Conservation (phyloP, 306 rosid species). For the Vigna reflexopilosa region DNA sequence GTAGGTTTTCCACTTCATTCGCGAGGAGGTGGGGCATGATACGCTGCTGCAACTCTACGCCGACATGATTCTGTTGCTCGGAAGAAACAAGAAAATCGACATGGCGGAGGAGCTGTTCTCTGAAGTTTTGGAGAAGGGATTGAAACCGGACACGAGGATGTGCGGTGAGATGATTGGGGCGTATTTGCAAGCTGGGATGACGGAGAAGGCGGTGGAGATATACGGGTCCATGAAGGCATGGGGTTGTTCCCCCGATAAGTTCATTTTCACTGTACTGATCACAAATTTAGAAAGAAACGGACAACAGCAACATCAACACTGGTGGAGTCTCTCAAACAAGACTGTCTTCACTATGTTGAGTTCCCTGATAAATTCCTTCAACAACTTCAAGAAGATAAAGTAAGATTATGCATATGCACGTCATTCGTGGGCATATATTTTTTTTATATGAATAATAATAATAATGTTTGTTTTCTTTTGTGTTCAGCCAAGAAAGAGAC, state of each 20-base stretch:
- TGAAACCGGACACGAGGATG: conserved; percentile 66
- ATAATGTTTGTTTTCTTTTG: not conserved
- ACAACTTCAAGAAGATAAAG: conserved; percentile 47
- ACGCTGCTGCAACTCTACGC: conserved; percentile 59
- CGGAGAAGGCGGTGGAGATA: conserved; percentile 64
- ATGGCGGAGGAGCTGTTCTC: conserved; percentile 66
- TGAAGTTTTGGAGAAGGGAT: conserved; percentile 51
- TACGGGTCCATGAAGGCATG: conserved; percentile 64
- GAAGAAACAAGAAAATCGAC: conserved; percentile 62
- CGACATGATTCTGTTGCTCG: conserved; percentile 64
- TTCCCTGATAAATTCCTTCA: conserved; percentile 52
- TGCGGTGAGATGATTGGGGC: conserved; percentile 82
- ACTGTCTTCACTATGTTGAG: conserved; percentile 58
- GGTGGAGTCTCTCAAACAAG: conserved; percentile 56
- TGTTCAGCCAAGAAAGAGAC: conserved; percentile 31
- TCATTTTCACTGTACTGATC: conserved; percentile 71
- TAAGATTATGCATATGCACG: conserved; percentile 14
- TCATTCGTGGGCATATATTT: not conserved
- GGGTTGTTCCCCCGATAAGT: conserved; percentile 61
- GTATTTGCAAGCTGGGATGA: conserved; percentile 58
- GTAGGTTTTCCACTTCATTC: conserved; percentile 68
- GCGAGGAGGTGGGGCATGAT: conserved; percentile 57
- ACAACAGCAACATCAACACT: conserved; percentile 41
- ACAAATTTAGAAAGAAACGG: conserved; percentile 58
- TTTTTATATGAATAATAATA: not conserved